Evolutionary conservation across 2,329 filamentous ascomycete species (phyloP).

Genomic region (Arthrinium puccinioides): DNA sequence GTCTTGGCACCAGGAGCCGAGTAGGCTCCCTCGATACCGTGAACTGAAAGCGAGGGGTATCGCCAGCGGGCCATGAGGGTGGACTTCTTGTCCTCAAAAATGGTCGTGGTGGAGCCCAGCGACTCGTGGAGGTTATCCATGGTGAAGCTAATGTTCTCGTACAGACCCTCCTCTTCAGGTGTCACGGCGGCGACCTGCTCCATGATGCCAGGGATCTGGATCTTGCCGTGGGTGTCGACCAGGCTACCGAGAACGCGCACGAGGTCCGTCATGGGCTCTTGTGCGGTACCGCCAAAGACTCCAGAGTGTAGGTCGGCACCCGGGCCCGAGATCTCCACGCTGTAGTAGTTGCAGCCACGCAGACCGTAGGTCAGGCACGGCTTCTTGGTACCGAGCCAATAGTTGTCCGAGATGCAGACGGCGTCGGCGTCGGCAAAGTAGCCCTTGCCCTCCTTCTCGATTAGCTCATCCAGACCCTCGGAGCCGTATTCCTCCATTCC

Average conservation of each 20-base stretch:
- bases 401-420: slow-evolving; percentile 98
- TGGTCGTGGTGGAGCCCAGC: slow-evolving; percentile 79
- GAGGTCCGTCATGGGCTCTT: slow-evolving; percentile 98
- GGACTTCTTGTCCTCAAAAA: slow-evolving; percentile 80
- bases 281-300: slow-evolving; percentile 91
- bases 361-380: slow-evolving; percentile 96
- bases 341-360: slow-evolving; percentile 97
- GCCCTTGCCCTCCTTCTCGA: slow-evolving; percentile 81
- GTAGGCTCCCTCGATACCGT: slow-evolving; percentile 93
- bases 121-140: slow-evolving; percentile 95
- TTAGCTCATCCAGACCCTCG: slow-evolving; percentile 91
- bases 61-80: slow-evolving; percentile 97
- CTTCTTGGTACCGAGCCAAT: slow-evolving; percentile 99
- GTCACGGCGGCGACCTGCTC: slow-evolving; percentile 89
- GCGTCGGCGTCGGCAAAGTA: slow-evolving; percentile 95
- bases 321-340: slow-evolving; percentile 81
- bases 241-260: slow-evolving; percentile 74
- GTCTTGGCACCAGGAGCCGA: slow-evolving; percentile 92
- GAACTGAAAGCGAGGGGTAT: slow-evolving; percentile 86
- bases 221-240: slow-evolving; percentile 86
- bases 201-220: slow-evolving; percentile 86
- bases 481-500: slow-evolving; percentile 99
- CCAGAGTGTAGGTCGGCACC: slow-evolving; percentile 93
- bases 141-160: slow-evolving; percentile 83
- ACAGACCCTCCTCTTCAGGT: slow-evolving; percentile 79